Percentiles rank a stretch among this genome's conserved stretches.
Evolutionary conservation across 805 yeast species (phyloP).

Genomic region (Debaryomyces hansenii): DNA sequence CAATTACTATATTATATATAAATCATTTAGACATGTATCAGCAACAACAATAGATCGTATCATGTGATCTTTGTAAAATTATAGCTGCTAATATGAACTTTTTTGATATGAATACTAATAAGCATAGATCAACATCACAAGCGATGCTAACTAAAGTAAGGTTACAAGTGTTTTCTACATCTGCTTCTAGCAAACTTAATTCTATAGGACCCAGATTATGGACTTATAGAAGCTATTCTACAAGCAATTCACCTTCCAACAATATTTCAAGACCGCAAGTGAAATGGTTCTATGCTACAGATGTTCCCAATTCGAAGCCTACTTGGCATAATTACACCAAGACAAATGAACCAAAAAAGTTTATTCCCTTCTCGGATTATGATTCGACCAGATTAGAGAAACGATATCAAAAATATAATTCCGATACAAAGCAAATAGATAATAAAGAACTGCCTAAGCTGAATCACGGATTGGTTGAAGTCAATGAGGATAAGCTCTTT

Average conservation of each 20-base stretch:
- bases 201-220: background rate
- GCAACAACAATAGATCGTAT: too few relatives aligned
- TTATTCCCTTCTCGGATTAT: conserved; percentile 60
- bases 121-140: background rate
- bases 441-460: background rate
- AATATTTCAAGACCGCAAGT: conserved; percentile 14
- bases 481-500: conserved; percentile 79
- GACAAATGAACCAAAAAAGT: conserved; percentile 53
- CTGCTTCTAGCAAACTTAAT: background rate
- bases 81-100: too few relatives aligned
- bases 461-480: conserved; percentile 42
- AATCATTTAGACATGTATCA: too few relatives aligned
- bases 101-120: too few relatives aligned
- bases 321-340: conserved; percentile 54
- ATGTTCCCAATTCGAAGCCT: conserved; percentile 71
- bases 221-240: too few relatives aligned
- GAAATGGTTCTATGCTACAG: conserved; percentile 85
- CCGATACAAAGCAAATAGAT: conserved; percentile 4
- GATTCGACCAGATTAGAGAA: conserved; percentile 67
- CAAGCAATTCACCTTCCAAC: background rate
- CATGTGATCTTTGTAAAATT: too few relatives aligned
- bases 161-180: background rate
- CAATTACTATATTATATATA: too few relatives aligned
- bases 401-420: conserved; percentile 29
- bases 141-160: background rate